These are phyloP conservation scores for Hyphopichia khmerensis DNA, from an alignment of 1,139 yeast species.

Conservation along the genomic window DNA sequence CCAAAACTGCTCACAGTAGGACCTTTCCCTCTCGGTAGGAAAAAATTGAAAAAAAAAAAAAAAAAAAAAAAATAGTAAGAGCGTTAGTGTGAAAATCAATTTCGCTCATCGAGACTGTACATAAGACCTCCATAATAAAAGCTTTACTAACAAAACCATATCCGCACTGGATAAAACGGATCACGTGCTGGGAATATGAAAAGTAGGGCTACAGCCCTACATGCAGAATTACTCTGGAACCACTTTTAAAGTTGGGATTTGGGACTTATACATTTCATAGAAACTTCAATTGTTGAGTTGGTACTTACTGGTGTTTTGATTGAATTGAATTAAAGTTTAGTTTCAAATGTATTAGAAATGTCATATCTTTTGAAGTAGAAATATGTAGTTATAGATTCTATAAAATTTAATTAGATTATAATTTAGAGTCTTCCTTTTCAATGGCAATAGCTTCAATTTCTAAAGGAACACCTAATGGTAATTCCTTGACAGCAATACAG, in stretches of 20 bases:
- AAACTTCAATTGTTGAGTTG: too few species aligned
- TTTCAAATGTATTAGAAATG: too few species aligned
- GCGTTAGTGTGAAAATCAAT: neutral
- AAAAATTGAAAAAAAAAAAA: neutral
- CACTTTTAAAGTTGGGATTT: too few species aligned
- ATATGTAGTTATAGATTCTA: conserved; percentile 1
- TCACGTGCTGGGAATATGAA: too few species aligned
- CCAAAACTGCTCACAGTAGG: conserved; percentile 3
- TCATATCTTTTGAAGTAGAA: neutral
- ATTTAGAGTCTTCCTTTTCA: conserved; percentile 46
- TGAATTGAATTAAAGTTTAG: too few species aligned
- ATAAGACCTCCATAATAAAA: neutral
- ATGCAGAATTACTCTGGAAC: too few species aligned
- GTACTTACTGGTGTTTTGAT: too few species aligned
- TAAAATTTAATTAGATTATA: conserved; percentile 17
- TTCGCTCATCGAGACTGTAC: neutral
- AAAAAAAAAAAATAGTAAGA: neutral
- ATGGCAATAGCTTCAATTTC: conserved; percentile 80
- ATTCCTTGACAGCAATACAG: conserved; percentile 85
- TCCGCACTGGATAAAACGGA: too few species aligned
- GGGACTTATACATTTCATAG: too few species aligned
- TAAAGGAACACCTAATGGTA: conserved; percentile 80
- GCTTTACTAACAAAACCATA: too few species aligned
- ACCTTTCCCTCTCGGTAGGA: neutral
- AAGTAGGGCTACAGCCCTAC: too few species aligned